Evolutionary conservation across 148 eudicot species (phyloP), one percentile per base, ranked within the genome.

Genomic region (Pouteria glomerata): DNA sequence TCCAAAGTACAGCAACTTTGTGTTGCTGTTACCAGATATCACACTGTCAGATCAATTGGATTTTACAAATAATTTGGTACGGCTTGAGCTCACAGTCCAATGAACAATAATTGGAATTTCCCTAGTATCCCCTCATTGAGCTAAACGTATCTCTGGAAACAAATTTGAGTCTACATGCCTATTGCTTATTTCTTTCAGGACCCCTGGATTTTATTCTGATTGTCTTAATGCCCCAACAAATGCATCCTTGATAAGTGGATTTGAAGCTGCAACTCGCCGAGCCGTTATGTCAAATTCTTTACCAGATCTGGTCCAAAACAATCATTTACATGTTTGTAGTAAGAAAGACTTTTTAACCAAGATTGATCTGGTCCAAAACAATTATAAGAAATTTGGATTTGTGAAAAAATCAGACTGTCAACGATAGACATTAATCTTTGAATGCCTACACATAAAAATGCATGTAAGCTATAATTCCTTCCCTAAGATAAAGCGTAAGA

Each of bases 231-330:
- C 77, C 67, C 47, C 59, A 1, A 74, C 44, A 74, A 74, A 67
- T 57, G 66, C 51, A 35, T 67, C 77, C 77, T 67, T 74, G 56
- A 74, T 23, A 47, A 57, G 48, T 45, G 66, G 34, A 74, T 74
- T 74, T 47, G 77, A 74, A 66, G 72, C 77, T 66, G 77, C 77
- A 4, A 74, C 59, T 47, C 72, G 63, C 50, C 58, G 77, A 34
- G 72, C 66, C 16, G 41, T 67, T 30, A 74, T 58, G 48, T 74
- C 77, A 51, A 74, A 74, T 47, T 74, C 66, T 60, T 61, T 52
- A 19, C 77, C 72, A 57, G 77, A 74, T 33, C 77, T 74, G 72
- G 33, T 3, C 60, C 35, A 24, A 31, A 45, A 45, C 14, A 57
- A 33, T 13, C 19, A 26, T 57, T 55, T 0, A n/a, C 34, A 30